Evolutionary conservation across 192 early-diverging fungal genomes (phyloP).

Genomic region (Rhizophagus prolifer): DNA sequence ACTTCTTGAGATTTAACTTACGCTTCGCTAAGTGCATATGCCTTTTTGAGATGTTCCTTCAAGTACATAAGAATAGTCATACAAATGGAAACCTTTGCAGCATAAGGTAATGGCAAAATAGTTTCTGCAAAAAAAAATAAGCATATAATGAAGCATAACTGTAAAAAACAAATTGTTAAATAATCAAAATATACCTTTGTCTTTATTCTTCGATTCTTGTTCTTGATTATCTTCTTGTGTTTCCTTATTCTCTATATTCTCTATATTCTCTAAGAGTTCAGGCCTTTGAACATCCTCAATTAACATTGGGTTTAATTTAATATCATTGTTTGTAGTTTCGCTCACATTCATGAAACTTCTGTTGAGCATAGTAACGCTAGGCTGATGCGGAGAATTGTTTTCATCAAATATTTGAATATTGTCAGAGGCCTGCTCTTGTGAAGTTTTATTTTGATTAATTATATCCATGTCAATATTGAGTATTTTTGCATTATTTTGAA

Average conservation of each 20-base stretch:
- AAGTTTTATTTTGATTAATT: neutral
- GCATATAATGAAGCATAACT: neutral
- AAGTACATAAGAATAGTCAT: conserved; percentile 61
- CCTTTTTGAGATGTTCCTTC: conserved; percentile 61
- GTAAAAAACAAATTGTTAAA: neutral
- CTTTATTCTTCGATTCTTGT: neutral
- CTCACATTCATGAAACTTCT: neutral
- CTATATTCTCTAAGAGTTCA: neutral
- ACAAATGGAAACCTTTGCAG: conserved; percentile 58
- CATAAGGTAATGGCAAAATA: conserved; percentile 26
- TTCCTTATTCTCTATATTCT: neutral
- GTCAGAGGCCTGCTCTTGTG: neutral
- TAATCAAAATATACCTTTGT: conserved; percentile 1
- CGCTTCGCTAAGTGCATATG: conserved; percentile 55
- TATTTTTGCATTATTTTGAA: conserved; percentile 37
- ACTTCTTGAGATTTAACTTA: conserved; percentile 14
- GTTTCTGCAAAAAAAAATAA: conserved; percentile 7
- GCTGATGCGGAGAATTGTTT: neutral
- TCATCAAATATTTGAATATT: conserved; percentile 10
- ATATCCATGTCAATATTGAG: neutral
- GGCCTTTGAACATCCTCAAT: neutral
- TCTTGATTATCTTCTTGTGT: neutral
- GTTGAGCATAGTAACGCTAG: neutral
- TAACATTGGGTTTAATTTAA: neutral
- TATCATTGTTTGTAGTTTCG: neutral